Conservation (phyloP, 1,284 basidiomycete species). For the Ustilago cynodontis region DNA sequence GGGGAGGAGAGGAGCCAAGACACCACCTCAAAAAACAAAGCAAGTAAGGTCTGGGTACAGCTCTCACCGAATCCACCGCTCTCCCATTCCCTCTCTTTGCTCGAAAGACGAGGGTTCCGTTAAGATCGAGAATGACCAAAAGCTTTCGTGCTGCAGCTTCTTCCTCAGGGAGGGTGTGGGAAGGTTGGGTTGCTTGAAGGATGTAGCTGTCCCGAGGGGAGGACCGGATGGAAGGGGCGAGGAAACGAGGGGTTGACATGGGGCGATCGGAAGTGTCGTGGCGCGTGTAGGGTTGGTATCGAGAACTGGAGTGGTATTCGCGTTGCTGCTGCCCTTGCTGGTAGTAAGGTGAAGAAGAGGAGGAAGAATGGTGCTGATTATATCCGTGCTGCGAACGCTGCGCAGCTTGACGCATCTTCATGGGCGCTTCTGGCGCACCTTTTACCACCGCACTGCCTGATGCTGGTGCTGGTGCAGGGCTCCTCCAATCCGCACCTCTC, state of each 20-base stretch:
- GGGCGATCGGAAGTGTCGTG: background rate
- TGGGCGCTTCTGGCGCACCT: conserved; percentile 28
- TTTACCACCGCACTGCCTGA: background rate
- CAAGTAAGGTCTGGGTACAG: conserved; percentile 76
- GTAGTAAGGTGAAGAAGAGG: background rate
- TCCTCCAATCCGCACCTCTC: background rate
- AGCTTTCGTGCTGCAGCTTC: conserved; percentile 25
- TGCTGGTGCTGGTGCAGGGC: background rate
- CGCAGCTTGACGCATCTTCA: conserved; percentile 27
- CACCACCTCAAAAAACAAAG: conserved; percentile 76
- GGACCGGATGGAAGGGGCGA: conserved; percentile 22
- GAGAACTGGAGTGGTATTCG: conserved; percentile 15
- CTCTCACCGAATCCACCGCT: conserved; percentile 27
- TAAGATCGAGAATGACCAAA: conserved; percentile 83
- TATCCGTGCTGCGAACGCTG: background rate
- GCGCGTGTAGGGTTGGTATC: conserved; percentile 13
- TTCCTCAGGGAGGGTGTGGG: conserved; percentile 15
- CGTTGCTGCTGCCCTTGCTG: conserved; percentile 10
- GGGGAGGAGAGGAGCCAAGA: conserved; percentile 35
- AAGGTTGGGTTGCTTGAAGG: conserved; percentile 15
- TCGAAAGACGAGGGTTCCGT: conserved; percentile 83
- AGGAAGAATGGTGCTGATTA: background rate
- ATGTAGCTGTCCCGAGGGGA: conserved; percentile 28
- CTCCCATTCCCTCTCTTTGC: conserved; percentile 67
- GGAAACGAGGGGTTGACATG: background rate